phyloP scores from a whole-genome alignment of 768 basidiomycete species.

The Saitozyma sp. region DNA sequence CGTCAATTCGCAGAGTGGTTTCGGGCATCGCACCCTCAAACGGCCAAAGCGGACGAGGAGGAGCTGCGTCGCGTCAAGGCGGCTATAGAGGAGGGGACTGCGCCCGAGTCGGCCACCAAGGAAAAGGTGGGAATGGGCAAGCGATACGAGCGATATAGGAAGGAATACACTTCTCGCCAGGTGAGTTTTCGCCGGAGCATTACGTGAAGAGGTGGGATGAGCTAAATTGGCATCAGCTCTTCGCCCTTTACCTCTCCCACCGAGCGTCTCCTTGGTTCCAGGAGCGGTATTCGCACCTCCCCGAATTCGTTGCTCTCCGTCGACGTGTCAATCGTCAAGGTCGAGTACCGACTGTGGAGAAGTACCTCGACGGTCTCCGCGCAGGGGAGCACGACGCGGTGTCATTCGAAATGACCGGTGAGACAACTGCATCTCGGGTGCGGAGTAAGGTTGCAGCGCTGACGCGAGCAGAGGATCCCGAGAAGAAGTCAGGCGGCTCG shows the following conservation, averaged over 20 bases:
- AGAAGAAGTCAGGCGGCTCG: conserved; percentile 64
- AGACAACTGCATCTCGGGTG: conserved; percentile 54
- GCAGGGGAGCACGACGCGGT: conserved; percentile 73
- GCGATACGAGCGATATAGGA: conserved; percentile 92
- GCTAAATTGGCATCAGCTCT: conserved; percentile 62
- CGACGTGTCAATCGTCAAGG: conserved; percentile 78
- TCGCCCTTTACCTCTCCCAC: conserved; percentile 94
- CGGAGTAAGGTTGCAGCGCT: background rate
- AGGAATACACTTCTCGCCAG: conserved; percentile 82
- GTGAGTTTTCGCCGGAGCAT: conserved; percentile 58
- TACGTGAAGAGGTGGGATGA: background rate
- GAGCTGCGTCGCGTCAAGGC: conserved; percentile 26
- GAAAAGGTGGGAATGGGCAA: conserved; percentile 46
- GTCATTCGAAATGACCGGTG: conserved; percentile 55
- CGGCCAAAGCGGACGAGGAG: conserved; percentile 43
- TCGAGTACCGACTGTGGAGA: conserved; percentile 71
- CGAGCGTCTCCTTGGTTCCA: conserved; percentile 94
- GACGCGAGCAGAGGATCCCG: conserved; percentile 61
- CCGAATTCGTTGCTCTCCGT: conserved; percentile 70
- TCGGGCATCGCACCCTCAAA: conserved; percentile 39
- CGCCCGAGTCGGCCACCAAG: conserved; percentile 10
- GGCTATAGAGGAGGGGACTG: conserved; percentile 24
- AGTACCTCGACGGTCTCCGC: conserved; percentile 77
- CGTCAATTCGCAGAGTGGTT: conserved; percentile 46
- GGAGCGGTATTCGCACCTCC: conserved; percentile 85